Evolutionary conservation across 371 early-diverging fungal species (phyloP).

Genomic region (Apophysomyces sp.): DNA sequence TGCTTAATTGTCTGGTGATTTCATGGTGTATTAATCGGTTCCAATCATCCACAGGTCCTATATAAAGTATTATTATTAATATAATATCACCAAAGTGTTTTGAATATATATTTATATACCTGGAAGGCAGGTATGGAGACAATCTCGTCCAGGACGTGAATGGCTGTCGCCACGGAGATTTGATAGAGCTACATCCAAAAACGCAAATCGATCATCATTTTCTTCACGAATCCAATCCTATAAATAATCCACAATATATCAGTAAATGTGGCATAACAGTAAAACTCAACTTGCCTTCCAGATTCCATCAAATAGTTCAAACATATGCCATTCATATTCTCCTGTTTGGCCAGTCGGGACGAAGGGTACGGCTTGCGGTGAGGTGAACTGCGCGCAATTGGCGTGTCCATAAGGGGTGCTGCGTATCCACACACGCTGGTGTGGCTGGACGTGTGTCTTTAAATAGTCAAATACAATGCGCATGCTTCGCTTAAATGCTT

Average conservation of each 20-base stretch:
- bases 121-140: conserved; percentile 47
- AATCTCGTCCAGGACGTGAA: conserved; percentile 45
- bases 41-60: conserved; percentile 50
- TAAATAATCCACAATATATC: background rate
- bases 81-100: background rate
- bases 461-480: conserved; percentile 25
- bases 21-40: conserved; percentile 41
- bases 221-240: conserved; percentile 20
- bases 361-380: conserved; percentile 27
- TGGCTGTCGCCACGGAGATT: conserved; percentile 49
- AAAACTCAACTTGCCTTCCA: conserved; percentile 29
- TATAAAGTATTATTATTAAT: background rate
- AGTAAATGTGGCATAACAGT: background rate
- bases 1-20: too few species aligned
- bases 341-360: conserved; percentile 33
- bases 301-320: conserved; percentile 34
- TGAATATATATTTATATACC: conserved; percentile 13
- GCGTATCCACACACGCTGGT: conserved; percentile 44
- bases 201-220: conserved; percentile 26
- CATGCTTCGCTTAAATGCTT: conserved; percentile 36
- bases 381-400: conserved; percentile 32
- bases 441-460: conserved; percentile 17
- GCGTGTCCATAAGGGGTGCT: conserved; percentile 51
- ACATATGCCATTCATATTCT: conserved; percentile 51
- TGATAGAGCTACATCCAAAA: conserved; percentile 32